Conservation (phyloP, 306 rosid species). For the Geum urbanum region DNA sequence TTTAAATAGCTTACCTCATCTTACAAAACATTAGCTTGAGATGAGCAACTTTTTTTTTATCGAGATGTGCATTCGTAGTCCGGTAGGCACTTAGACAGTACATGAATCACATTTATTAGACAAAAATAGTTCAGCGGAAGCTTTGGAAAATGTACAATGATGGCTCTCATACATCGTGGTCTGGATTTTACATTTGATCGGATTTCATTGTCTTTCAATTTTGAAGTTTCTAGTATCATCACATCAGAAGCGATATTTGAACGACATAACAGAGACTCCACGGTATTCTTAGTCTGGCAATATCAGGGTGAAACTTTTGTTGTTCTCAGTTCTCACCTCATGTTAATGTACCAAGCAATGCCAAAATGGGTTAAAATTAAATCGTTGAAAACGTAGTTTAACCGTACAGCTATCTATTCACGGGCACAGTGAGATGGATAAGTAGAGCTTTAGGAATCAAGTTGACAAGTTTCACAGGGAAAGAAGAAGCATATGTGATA, state of each 20-base stretch:
- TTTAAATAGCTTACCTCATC: slow-evolving; percentile 15
- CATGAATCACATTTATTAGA: neutral
- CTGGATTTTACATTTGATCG: neutral
- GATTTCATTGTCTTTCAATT: neutral
- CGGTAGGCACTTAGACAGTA: neutral
- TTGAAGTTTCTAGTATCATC: neutral
- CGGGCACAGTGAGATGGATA: neutral
- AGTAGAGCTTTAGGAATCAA: neutral
- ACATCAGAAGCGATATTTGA: neutral
- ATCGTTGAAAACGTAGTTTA: neutral
- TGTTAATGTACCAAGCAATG: no score
- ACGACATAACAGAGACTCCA: neutral
- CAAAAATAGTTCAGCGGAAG: neutral
- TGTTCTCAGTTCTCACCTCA: no score
- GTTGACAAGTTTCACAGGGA: neutral
- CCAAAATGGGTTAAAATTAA: no score
- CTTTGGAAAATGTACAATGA: neutral
- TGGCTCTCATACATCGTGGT: neutral
- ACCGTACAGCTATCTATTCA: neutral
- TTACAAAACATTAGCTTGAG: slow-evolving; percentile 11
- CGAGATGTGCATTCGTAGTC: slow-evolving; percentile 7
- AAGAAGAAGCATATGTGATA: neutral
- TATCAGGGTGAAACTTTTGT: neutral
- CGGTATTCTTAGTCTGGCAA: neutral
- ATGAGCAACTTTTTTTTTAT: slow-evolving; percentile 16